Conservation (phyloP, 2,329 filamentous ascomycete species). For the Colletotrichum graminicola region DNA sequence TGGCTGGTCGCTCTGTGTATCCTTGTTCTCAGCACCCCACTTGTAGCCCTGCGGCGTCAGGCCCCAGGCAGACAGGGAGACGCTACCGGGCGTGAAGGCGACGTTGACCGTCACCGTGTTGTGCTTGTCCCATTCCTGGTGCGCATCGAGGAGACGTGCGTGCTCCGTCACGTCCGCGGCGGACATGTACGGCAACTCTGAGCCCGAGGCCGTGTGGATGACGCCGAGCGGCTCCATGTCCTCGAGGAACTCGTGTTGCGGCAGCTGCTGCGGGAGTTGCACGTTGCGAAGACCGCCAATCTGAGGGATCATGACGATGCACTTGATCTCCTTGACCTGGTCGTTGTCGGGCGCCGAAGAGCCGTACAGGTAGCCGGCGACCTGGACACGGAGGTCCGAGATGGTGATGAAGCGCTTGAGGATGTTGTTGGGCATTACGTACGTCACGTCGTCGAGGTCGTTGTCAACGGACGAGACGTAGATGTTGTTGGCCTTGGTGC, state of each 20-base stretch:
- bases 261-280: slow-evolving; percentile 88
- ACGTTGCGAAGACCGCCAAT: slow-evolving; percentile 94
- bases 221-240: slow-evolving; percentile 91
- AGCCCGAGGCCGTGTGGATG: slow-evolving; percentile 95
- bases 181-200: slow-evolving; percentile 96
- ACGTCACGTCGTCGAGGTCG: slow-evolving; percentile 90
- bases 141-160: slow-evolving; percentile 86
- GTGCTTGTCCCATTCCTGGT: slow-evolving; percentile 81
- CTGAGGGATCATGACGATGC: slow-evolving; percentile 97
- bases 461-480: slow-evolving; percentile 98
- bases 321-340: slow-evolving; percentile 96
- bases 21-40: slow-evolving; percentile 97
- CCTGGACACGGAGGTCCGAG: slow-evolving; percentile 94
- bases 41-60: slow-evolving; percentile 93
- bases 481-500: slow-evolving; percentile 96
- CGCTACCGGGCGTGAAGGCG: slow-evolving; percentile 95
- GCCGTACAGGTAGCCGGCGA: slow-evolving; percentile 95
- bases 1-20: slow-evolving; percentile 91
- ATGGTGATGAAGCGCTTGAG: slow-evolving; percentile 98
- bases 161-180: slow-evolving; percentile 95
- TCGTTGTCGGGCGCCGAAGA: slow-evolving; percentile 93
- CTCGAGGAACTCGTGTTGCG: slow-evolving; percentile 90
- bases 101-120: slow-evolving; percentile 96
- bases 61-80: slow-evolving; percentile 93
- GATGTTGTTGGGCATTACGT: slow-evolving; percentile 99